A percentile compares a stretch with the other conserved stretches of the same genome.
These are phyloP conservation scores for Iris pallida DNA, from an alignment of 116 monocot species.

Conservation along the genomic window DNA sequence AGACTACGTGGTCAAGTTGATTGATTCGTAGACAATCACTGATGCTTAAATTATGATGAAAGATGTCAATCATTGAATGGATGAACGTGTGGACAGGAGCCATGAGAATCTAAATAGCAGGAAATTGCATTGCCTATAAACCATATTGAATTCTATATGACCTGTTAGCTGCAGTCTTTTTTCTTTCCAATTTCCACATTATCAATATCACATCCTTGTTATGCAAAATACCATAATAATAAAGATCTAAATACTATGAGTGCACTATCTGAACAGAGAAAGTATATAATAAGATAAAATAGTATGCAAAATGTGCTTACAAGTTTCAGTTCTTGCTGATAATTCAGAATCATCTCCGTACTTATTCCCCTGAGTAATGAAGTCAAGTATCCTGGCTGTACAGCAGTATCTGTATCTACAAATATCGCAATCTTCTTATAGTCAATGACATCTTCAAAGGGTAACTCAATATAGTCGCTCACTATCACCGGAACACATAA, in stretches of 20 bases:
- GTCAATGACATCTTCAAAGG: conserved; percentile 91
- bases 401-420: conserved; percentile 58
- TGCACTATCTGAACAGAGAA: not conserved
- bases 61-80: no score
- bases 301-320: conserved; percentile 25
- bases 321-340: conserved; percentile 64
- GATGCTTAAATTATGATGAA: no score
- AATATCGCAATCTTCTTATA: conserved; percentile 84
- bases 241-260: not conserved
- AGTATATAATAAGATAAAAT: not conserved
- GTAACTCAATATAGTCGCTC: conserved; percentile 85
- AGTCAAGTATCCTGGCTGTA: conserved; percentile 59
- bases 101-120: no score
- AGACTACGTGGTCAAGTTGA: no score
- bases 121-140: no score
- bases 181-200: no score
- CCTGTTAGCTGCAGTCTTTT: no score
- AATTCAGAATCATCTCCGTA: conserved; percentile 53
- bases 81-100: no score
- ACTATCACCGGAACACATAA: conserved; percentile 88
- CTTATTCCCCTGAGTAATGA: conserved; percentile 43
- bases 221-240: not conserved
- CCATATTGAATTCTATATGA: no score
- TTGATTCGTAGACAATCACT: no score
- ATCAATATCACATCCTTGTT: not conserved